Evolutionary conservation across 768 basidiomycete genomes (phyloP), one percentile per base, ranked within the genome.

Genomic region (Phanerochaete sordida): DNA sequence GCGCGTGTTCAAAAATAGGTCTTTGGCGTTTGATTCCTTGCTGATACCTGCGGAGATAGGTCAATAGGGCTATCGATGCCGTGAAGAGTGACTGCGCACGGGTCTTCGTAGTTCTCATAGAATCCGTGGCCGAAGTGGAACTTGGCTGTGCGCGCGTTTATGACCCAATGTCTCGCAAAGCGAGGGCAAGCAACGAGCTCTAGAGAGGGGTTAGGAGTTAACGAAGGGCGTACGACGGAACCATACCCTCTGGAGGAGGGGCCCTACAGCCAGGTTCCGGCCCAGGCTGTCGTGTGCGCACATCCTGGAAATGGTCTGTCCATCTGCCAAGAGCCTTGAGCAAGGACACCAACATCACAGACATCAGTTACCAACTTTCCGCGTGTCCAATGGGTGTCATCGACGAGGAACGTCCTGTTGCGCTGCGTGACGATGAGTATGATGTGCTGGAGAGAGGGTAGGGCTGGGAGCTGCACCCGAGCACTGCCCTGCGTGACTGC

Each of bases 101-200:
- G 70, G 66, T 90, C 76, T 67, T 88, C 84, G 65, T 84, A 90
- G 48, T 79, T 72, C 21, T 88, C 78, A 9, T 65, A 71, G 67
- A 84, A 90, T 2, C 60, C 70, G 65, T 84, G 78, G 3, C 82
- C 80, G 28, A 90, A 75, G 66, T 90, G 88, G 64, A 78, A 88
- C 62, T 80, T 83, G 4, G 86, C 83, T 8, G 87, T 89, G 45
- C 80, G 78, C 3, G 86, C 84, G 64, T 79, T 87, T 45, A 90
- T 66, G 33, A 89, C 85, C 87, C 86, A 89, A 67, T 89, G 87
- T 68, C 85, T 84, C 35, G 85, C 84, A 24, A 78, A 76, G 54
- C 88, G 76, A 21, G 88, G 88, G 67, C 88, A 90, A n/a, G 88
- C 84, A 24, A 88, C 87, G 26, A 85, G 74, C 68, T 88, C 88